These are phyloP conservation scores for Saccharum officinarum DNA, from an alignment of 176 grass and related monocot genomes.

Conservation along the genomic window DNA sequence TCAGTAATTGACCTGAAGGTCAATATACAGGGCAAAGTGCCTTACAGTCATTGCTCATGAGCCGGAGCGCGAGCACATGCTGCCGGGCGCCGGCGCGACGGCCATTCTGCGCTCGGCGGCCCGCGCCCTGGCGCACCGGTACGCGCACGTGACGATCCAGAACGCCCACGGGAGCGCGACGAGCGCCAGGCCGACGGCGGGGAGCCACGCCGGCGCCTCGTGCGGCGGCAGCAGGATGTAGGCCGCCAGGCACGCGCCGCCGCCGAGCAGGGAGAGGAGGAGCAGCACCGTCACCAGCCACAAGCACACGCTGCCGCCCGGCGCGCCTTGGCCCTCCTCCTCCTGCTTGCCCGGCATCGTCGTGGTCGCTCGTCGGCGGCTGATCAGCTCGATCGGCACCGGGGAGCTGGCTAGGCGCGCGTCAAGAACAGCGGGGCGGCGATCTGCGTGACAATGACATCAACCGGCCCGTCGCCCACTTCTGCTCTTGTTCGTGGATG, in stretches of 20 bases:
- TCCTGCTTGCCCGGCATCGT: conserved; percentile 26
- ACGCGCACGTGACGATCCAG: conserved; percentile 53
- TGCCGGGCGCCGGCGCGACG: conserved; percentile 23
- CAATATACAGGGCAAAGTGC: neutral
- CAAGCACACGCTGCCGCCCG: conserved; percentile 30
- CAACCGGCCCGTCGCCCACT: neutral
- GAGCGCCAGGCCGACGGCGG: conserved; percentile 43
- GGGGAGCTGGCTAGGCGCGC: neutral
- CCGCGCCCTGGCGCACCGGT: conserved; percentile 22
- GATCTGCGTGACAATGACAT: conserved; percentile 16
- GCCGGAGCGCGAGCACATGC: conserved; percentile 27
- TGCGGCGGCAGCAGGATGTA: conserved; percentile 53
- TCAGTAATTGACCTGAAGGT: neutral
- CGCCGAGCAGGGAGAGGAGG: conserved; percentile 48
- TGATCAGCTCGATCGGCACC: neutral
- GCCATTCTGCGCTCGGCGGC: neutral
- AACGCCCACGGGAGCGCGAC: conserved; percentile 66
- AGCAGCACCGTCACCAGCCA: conserved; percentile 54
- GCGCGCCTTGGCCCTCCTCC: conserved; percentile 12
- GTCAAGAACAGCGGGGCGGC: neutral
- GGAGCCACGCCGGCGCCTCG: conserved; percentile 47
- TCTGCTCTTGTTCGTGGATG: neutral
- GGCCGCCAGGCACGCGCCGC: conserved; percentile 50
- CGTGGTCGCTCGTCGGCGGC: neutral
- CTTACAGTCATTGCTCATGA: conserved; percentile 19